phyloP scores from a whole-genome alignment of 2,329 filamentous ascomycete genomes.

The Trichoderma sp. region DNA sequence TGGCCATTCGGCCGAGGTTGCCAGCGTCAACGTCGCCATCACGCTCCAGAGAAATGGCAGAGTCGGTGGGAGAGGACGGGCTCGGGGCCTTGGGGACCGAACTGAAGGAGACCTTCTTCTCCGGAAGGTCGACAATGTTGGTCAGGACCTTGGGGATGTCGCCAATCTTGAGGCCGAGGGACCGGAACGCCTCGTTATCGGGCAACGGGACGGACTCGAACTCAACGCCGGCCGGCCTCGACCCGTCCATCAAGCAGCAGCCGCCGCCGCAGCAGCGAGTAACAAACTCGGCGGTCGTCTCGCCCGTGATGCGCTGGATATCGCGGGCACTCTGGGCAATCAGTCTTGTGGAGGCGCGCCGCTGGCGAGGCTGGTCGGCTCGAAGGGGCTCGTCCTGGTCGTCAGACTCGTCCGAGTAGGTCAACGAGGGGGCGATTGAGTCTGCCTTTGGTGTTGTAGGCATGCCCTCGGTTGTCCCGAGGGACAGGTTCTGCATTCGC shows the following conservation, averaged over 20 bases:
- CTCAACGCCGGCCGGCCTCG: conserved; percentile 50
- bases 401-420: conserved; percentile 65
- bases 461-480: conserved; percentile 45
- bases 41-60: conserved; percentile 49
- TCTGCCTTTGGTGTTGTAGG: conserved; percentile 50
- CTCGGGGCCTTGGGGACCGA: conserved; percentile 50
- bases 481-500: conserved; percentile 22
- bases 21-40: conserved; percentile 35
- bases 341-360: conserved; percentile 70
- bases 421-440: conserved; percentile 62
- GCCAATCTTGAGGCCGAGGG: conserved; percentile 74
- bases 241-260: conserved; percentile 59
- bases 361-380: conserved; percentile 50
- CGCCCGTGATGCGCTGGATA: conserved; percentile 65
- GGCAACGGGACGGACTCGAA: conserved; percentile 62
- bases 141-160: conserved; percentile 74
- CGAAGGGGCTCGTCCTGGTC: conserved; percentile 56
- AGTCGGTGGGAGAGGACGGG: conserved; percentile 51
- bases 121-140: conserved; percentile 70
- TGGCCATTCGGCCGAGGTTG: conserved; percentile 33
- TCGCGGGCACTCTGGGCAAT: conserved; percentile 65
- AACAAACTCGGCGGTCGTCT: conserved; percentile 63
- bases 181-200: conserved; percentile 82
- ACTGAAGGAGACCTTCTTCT: conserved; percentile 72
- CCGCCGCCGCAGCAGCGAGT: conserved; percentile 66